phyloP scores from a whole-genome alignment of 2,329 filamentous ascomycete species.

The Pseudogymnoascus sp. region DNA sequence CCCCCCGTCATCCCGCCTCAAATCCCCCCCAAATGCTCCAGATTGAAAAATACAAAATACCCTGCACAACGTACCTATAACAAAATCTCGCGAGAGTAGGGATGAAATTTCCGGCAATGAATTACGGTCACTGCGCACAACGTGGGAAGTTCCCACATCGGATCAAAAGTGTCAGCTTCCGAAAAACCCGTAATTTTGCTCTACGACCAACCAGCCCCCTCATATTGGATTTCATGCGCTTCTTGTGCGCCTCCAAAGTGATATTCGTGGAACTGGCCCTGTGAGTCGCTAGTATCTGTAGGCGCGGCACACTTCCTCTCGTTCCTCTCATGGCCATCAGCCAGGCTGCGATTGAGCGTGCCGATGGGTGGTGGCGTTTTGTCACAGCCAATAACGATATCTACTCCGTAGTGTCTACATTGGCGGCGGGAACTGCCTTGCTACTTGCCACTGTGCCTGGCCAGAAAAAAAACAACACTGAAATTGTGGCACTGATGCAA shows the following conservation, averaged over 20 bases:
- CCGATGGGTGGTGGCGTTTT: neutral
- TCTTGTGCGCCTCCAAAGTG: neutral
- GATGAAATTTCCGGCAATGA: neutral
- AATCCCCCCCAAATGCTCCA: neutral
- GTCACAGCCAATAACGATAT: neutral
- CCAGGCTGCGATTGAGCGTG: neutral
- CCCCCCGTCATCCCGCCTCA: neutral
- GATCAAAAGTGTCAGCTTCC: slow-evolving; percentile 2
- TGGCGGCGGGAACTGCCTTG: slow-evolving; percentile 4
- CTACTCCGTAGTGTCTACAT: neutral
- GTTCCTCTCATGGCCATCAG: neutral
- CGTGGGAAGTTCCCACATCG: neutral
- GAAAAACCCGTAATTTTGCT: neutral
- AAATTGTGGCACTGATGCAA: neutral
- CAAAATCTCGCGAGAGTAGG: neutral
- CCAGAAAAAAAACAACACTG: neutral
- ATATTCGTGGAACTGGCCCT: neutral
- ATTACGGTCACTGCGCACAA: neutral
- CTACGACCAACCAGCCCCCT: slow-evolving; percentile 1
- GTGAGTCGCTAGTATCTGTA: slow-evolving; percentile 1
- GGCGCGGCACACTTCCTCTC: neutral
- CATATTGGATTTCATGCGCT: slow-evolving; percentile 5
- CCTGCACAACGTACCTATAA: neutral
- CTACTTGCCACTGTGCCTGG: neutral
- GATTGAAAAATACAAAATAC: neutral